Conservation (phyloP, 2,329 filamentous ascomycete genomes). For the Dothideomycetes sp. region DNA sequence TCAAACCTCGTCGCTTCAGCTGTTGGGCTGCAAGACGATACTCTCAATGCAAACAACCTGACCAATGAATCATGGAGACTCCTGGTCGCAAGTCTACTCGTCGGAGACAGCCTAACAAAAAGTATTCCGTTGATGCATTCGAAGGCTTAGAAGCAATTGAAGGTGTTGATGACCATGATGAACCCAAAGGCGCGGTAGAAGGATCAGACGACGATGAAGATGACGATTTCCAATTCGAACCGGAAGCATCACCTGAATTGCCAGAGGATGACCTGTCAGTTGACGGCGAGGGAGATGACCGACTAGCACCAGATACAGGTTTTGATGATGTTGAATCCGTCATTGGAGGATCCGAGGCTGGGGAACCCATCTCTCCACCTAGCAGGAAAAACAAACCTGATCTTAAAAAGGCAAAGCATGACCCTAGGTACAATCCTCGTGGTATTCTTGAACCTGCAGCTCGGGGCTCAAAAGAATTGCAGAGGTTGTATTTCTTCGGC, state of each 20-base stretch:
- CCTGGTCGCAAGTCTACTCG: constrained; percentile 12
- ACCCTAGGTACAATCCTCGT: constrained; percentile 17
- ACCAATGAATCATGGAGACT: constrained; percentile 5
- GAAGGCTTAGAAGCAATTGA: constrained; percentile 25
- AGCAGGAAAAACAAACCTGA: constrained; percentile 4
- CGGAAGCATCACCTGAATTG: constrained; percentile 21
- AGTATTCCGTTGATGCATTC: constrained; percentile 28
- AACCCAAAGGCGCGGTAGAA: constrained; percentile 8
- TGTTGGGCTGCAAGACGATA: too few relatives aligned
- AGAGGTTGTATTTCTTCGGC: constrained; percentile 43
- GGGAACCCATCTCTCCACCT: neutral
- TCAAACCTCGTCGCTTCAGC: too few relatives aligned
- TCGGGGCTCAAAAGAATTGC: constrained; percentile 31
- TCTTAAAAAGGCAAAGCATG: constrained; percentile 7
- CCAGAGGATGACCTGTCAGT: constrained; percentile 7
- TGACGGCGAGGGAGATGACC: constrained; percentile 23
- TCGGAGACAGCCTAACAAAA: constrained; percentile 17
- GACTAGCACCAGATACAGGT: constrained; percentile 30
- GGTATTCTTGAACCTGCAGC: constrained; percentile 21
- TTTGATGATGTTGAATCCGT: constrained; percentile 20
- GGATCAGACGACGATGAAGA: constrained; percentile 24
- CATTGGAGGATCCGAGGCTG: neutral
- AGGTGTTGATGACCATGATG: constrained; percentile 27
- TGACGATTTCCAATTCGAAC: constrained; percentile 29
- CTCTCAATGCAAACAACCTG: too few relatives aligned